These are phyloP conservation scores for Arthroderma sp. DNA, from an alignment of 2,329 filamentous ascomycete species.

Conservation along the genomic window DNA sequence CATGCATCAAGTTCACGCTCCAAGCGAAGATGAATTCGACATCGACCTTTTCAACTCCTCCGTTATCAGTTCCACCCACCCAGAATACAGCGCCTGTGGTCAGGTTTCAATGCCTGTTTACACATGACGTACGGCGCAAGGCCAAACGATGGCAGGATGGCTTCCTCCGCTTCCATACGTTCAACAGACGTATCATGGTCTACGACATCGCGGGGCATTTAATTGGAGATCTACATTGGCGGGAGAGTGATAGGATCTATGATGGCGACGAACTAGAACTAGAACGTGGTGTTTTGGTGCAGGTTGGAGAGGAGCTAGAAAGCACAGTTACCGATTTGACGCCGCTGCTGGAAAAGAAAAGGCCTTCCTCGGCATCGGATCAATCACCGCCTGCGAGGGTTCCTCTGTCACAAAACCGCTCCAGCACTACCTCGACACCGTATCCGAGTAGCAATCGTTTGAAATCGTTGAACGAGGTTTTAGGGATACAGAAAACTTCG, in stretches of 20 bases:
- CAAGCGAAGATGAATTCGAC: background rate
- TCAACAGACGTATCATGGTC: slow-evolving; percentile 84
- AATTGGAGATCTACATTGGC: slow-evolving; percentile 76
- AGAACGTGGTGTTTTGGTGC: slow-evolving; percentile 63
- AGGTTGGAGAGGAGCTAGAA: slow-evolving; percentile 65
- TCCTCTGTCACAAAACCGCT: slow-evolving; percentile 12
- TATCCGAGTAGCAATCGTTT: slow-evolving; percentile 35
- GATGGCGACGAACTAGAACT: slow-evolving; percentile 74
- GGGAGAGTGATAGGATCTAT: slow-evolving; percentile 50
- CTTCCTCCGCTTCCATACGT: slow-evolving; percentile 71
- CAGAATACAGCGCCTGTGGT: slow-evolving; percentile 61
- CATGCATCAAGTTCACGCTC: too few species aligned
- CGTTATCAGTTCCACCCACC: slow-evolving; percentile 33
- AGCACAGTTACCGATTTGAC: slow-evolving; percentile 64
- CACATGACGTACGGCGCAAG: slow-evolving; percentile 71
- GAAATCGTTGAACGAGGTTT: slow-evolving; percentile 48
- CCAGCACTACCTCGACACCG: slow-evolving; percentile 14
- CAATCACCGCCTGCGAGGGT: slow-evolving; percentile 15
- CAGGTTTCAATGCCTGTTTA: slow-evolving; percentile 77
- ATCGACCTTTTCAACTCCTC: slow-evolving; percentile 13
- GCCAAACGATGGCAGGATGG: slow-evolving; percentile 93
- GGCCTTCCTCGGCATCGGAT: slow-evolving; percentile 15
- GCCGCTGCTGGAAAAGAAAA: slow-evolving; percentile 58
- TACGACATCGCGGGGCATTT: slow-evolving; percentile 71
- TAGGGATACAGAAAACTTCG: slow-evolving; percentile 42